Percentiles rank a stretch among this genome's conserved stretches.
phyloP scores from a whole-genome alignment of 441 rosid species.

The Capsella rubella region DNA sequence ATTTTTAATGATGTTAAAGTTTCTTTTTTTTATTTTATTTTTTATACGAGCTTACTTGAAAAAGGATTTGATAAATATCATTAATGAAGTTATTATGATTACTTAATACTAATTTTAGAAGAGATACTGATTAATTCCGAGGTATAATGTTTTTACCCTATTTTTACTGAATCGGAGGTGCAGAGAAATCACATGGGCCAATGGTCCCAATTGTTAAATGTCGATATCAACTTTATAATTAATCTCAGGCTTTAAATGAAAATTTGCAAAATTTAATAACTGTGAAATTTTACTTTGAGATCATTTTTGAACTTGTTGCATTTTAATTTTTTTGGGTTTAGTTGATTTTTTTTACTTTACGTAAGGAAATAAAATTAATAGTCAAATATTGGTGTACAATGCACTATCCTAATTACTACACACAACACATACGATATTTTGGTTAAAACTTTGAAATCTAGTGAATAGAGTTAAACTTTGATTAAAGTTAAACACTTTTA shows the following conservation, averaged over 20 bases:
- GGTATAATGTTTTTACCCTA: neutral
- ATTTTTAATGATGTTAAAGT: neutral
- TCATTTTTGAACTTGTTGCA: neutral
- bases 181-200: constrained; percentile 21
- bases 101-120: neutral
- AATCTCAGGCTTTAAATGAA: neutral
- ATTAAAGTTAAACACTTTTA: no score
- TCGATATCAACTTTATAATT: constrained; percentile 35
- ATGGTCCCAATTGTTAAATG: constrained; percentile 33
- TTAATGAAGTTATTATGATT: neutral
- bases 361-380: neutral
- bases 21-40: neutral
- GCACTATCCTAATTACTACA: neutral
- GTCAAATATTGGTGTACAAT: constrained; percentile 13
- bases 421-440: neutral
- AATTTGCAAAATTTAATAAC: neutral
- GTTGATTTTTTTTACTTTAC: neutral
- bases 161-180: constrained; percentile 19
- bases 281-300: neutral
- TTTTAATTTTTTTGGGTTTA: neutral
- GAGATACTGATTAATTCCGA: neutral
- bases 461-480: no score
- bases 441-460: neutral
- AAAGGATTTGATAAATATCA: neutral
- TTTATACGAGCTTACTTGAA: neutral